Base-by-base conservation (phyloP, 768 basidiomycete genomes). In the Cubamyces sp. region DNA sequence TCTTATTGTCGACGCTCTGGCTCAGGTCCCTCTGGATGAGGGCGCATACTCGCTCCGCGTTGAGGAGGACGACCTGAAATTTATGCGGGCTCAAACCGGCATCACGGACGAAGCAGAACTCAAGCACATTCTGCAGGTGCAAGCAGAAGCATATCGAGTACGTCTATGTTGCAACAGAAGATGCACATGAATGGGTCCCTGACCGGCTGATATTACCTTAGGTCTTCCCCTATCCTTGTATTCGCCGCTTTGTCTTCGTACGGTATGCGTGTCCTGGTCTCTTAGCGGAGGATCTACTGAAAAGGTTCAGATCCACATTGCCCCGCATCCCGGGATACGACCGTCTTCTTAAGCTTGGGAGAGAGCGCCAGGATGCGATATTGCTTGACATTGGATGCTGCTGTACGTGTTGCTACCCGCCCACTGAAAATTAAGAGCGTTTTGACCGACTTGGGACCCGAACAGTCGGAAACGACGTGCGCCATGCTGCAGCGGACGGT, bases 311-410 rank as follows among this genome's bases (percentile, higher is more conserved):
- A 11, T 45, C 60, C 37, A 65, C 62, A 43, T 59, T 71, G 5
- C 47, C 64, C 9, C 55, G 62, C 3, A 54, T 68, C 6, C 67
- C 66, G 5, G 62, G 61, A 2, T 72, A 72, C 47, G 34, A 50
- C 7, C 56, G 60, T 18, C 49, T 77, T 11, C 67, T 79, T 9
- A 67, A 69, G 49, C 71, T 81, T n/a, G 78, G 75, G 5, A 69
- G 60, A 43, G 72, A 74, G 21, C 75, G 74, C 34, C 47, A 67
- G 11, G 68, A 71, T 0, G 76, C 74, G 1, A 69, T 81, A 5
- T 67, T 78, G 16, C 65, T 81, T 12, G 80, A 82, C 45, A 66
- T 81, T 15, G 80, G 78, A 0, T 79, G 79, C 58, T 80, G 79
- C 62, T 73, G 80, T 82, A 59, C 54, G 64, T 50, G 5, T 2